phyloP scores from a whole-genome alignment of 441 rosid species.

The Arabidopsis lyrata region DNA sequence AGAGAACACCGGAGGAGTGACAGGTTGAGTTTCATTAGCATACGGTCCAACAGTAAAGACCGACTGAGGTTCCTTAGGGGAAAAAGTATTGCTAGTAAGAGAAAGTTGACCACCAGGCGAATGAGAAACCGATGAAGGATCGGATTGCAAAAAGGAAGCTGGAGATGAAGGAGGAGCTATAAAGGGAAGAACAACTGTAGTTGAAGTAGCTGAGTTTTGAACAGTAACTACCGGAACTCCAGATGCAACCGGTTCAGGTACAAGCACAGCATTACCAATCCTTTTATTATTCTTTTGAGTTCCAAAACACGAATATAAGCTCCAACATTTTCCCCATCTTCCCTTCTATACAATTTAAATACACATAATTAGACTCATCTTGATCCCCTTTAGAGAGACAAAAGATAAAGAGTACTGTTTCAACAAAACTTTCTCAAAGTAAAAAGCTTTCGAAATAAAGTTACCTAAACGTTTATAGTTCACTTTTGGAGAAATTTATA shows the following conservation, averaged over 20 bases:
- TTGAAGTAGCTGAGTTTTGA: constrained; percentile 57
- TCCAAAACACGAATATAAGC: constrained; percentile 83
- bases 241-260: constrained; percentile 62
- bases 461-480: neutral
- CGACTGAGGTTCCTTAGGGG: constrained; percentile 75
- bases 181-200: constrained; percentile 69
- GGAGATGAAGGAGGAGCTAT: constrained; percentile 99
- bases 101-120: constrained; percentile 76
- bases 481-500: constrained; percentile 13
- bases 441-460: neutral
- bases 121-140: constrained; percentile 84
- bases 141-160: constrained; percentile 86
- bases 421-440: neutral
- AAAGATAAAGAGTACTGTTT: constrained; percentile 12
- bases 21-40: constrained; percentile 93
- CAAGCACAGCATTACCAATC: constrained; percentile 86
- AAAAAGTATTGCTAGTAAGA: constrained; percentile 63
- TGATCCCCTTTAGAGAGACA: constrained; percentile 14
- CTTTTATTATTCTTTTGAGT: constrained; percentile 74
- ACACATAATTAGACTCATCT: neutral
- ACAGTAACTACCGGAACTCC: constrained; percentile 53
- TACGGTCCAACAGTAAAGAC: constrained; percentile 88
- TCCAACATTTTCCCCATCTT: constrained; percentile 91
- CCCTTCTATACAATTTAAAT: constrained; percentile 56
- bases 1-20: constrained; percentile 95